These are phyloP conservation scores for Geosmithia putterillii DNA, from an alignment of 2,329 filamentous ascomycete genomes.

Conservation along the genomic window DNA sequence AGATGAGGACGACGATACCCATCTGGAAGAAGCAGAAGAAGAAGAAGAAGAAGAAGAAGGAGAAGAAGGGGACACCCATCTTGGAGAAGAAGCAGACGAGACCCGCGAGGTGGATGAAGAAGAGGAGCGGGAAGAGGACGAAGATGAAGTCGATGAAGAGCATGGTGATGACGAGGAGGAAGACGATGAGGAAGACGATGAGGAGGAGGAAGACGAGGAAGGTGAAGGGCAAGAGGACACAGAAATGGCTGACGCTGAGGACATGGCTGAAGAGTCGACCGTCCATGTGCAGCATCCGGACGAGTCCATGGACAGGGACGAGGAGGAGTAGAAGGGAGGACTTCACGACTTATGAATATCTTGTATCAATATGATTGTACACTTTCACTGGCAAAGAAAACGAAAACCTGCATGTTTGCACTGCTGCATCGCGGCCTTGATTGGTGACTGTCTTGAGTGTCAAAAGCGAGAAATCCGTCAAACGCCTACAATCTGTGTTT, in stretches of 20 bases:
- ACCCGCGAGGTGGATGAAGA: slow-evolving; percentile 4
- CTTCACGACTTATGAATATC: neutral
- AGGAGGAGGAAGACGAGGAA: slow-evolving; percentile 7
- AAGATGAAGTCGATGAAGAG: slow-evolving; percentile 5
- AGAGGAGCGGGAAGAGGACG: slow-evolving; percentile 5
- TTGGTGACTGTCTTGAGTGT: no score
- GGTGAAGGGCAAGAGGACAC: slow-evolving; percentile 6
- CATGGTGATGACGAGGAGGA: slow-evolving; percentile 5
- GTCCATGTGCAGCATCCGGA: neutral
- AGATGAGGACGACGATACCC: neutral
- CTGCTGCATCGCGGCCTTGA: neutral
- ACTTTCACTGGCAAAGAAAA: neutral
- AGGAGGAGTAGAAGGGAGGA: neutral
- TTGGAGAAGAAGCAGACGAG: slow-evolving; percentile 5
- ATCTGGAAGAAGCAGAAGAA: slow-evolving; percentile 1
- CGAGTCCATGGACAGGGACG: neutral
- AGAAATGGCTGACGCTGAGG: slow-evolving; percentile 4
- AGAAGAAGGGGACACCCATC: slow-evolving; percentile 7
- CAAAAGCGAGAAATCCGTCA: no score
- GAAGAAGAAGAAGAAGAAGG: slow-evolving; percentile 7
- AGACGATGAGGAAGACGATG: slow-evolving; percentile 7
- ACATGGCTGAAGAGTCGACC: slow-evolving; percentile 3
- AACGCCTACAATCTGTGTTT: no score
- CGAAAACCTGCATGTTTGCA: neutral
- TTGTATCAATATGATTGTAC: neutral